Conservation (phyloP, 345 rosid species). For the Anacardium occidentale region DNA sequence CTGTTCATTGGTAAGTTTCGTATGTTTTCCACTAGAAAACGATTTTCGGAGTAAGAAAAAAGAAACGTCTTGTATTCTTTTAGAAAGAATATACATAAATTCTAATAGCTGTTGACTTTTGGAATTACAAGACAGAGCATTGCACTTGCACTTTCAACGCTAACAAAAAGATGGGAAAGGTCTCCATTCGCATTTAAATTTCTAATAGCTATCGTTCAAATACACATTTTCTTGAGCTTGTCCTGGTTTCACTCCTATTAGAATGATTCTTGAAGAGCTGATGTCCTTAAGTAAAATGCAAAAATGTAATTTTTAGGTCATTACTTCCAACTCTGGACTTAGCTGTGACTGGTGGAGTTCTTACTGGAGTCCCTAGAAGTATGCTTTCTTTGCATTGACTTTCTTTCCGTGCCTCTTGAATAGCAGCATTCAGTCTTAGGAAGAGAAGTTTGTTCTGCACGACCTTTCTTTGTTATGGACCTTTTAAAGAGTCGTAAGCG, state of each 20-base stretch:
- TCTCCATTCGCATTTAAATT: not conserved
- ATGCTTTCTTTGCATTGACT: constrained; percentile 25
- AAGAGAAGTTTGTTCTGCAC: constrained; percentile 15
- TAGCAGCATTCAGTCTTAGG: constrained; percentile 4
- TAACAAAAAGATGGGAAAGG: too few relatives aligned
- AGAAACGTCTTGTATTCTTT: too few relatives aligned
- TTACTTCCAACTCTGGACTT: constrained; percentile 16
- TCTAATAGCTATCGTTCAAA: not conserved
- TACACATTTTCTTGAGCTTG: constrained; percentile 10
- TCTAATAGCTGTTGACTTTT: too few relatives aligned
- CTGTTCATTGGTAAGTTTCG: too few relatives aligned
- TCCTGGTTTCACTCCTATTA: constrained; percentile 14
- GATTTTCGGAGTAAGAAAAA: too few relatives aligned
- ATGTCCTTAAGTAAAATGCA: constrained; percentile 36
- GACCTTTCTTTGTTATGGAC: constrained; percentile 8
- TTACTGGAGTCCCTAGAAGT: constrained; percentile 20
- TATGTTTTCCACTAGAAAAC: too few relatives aligned
- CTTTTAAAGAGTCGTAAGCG: constrained; percentile 26
- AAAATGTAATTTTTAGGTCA: constrained; percentile 1
- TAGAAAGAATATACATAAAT: too few relatives aligned
- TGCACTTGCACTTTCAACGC: too few relatives aligned
- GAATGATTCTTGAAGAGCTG: constrained; percentile 33
- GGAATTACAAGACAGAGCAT: too few relatives aligned
- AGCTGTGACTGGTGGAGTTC: constrained; percentile 13
- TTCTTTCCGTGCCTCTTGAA: constrained; percentile 17